Conservation (phyloP, 169 alveolate species). For the Babesia microti region DNA sequence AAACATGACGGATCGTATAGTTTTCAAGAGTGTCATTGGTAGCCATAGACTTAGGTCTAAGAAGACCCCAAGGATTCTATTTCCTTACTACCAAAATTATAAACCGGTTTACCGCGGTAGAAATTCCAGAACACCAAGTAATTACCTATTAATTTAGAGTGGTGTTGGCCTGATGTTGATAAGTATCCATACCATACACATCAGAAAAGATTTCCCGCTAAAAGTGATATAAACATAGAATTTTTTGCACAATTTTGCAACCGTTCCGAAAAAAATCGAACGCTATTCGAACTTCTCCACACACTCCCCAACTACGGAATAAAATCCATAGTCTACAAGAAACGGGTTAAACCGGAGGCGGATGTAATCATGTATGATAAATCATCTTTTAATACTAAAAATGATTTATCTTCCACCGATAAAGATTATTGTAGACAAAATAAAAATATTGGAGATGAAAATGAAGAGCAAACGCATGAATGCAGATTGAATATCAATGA, state of each 20-base stretch:
- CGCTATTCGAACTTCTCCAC: slow-evolving; percentile 54
- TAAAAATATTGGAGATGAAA: background rate
- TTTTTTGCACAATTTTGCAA: slow-evolving; percentile 49
- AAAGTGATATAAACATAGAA: slow-evolving; percentile 33
- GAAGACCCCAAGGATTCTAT: slow-evolving; percentile 47
- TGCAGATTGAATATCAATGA: slow-evolving; percentile 15
- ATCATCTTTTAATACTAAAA: too few relatives aligned
- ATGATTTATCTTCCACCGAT: too few relatives aligned
- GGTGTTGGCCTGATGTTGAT: slow-evolving; percentile 59
- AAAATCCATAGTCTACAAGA: slow-evolving; percentile 52
- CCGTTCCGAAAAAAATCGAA: slow-evolving; percentile 20
- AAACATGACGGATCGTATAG: background rate
- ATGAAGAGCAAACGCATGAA: slow-evolving; percentile 5
- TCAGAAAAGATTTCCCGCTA: slow-evolving; percentile 50
- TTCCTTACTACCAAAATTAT: slow-evolving; percentile 57
- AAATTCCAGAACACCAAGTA: slow-evolving; percentile 54
- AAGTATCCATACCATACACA: slow-evolving; percentile 68
- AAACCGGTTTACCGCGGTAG: slow-evolving; percentile 62
- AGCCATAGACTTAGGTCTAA: slow-evolving; percentile 39
- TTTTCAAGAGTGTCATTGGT: slow-evolving; percentile 39
- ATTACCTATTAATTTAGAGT: slow-evolving; percentile 8
- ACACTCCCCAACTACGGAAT: slow-evolving; percentile 62
- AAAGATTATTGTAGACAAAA: background rate
- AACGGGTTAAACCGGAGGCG: slow-evolving; percentile 9
- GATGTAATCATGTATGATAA: slow-evolving; percentile 11